Evolutionary conservation across 257 asterid species (phyloP), one percentile per base, ranked within the genome.

Genomic region (Cordia subcordata): DNA sequence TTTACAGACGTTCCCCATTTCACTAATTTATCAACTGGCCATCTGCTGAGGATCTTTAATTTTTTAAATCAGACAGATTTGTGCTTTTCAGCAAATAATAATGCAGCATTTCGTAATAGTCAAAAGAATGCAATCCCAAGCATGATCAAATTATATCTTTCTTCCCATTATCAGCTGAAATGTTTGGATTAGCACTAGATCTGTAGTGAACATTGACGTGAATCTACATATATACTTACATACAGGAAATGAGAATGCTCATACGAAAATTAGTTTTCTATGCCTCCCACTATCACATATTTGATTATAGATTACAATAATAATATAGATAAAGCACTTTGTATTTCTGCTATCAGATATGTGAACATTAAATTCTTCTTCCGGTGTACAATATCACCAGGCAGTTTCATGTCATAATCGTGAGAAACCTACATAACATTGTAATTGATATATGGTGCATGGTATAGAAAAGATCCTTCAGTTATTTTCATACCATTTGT

Each of bases 401-500:
- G 19, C 22, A 13, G 10, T 49, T 49, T 5, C 53, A 49, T 49
- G 57, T 20, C 1, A 21, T 14, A 53, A 22, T 4, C 11, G 15
- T 53, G 35, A 53, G 35, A 20, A 11, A 15, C n/a, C n/a, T n/a
- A n/a, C 38, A 4, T 21, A n/a, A 4, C 0, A 53, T 33, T 20
- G 11, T 42, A n/a, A 5, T 6, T 53, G 10, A 53, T 3, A 53
- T 20, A 11, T 14, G 21, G n/a, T 53, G 37, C 5, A 23, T 21
- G n/a, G 13, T 53, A 17, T 27, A 27, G 6, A 27, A 3, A 27
- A 27, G 35, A 16, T 16, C 8, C 16, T 17, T 53, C 38, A 6
- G 33, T 33, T 12, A 11, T 11, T 53, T 8, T 8, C 56, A n/a
- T 68, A 61, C 63, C 74, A 22, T 8, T 38, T 18, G 74, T 17